Evolutionary conservation across 176 grass and related monocot genomes (phyloP), one percentile per base, ranked within the genome.

Genomic region (Oryza australiensis): DNA sequence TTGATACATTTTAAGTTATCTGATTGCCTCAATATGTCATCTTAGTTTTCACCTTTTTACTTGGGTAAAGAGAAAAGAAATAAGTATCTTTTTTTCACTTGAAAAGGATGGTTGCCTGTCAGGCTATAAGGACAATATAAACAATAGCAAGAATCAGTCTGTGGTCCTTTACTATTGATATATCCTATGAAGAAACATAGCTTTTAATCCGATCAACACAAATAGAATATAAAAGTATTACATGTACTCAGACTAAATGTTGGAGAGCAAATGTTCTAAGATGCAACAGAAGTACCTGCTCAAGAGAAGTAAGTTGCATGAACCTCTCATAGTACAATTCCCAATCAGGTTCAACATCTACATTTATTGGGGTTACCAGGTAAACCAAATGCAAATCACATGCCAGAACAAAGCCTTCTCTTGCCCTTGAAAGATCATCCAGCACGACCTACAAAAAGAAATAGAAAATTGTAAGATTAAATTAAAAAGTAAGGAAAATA

Each of bases 351-450:
- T 98, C 92, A 86, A 98, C 88, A 38, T 88, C 92, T 12, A 98
- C 90, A 80, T 93, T 98, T 94, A 93, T 98, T 1, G 92, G 95
- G 22, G 95, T 98, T 70, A 98, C 92, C 57, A 98, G 77, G 80
- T 93, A 98, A 70, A 98, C 95, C 66, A 98, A 91, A 88, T 98
- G 95, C 82, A 98, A 91, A 93, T 98, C 95, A 75, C 90, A 98
- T 59, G 95, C 90, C 37, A 98, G 71, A 81, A 98, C 90, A 82
- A 98, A 98, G 59, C 92, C 95, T 89, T 98, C 95, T 82, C 95
- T 94, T 87, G 95, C 95, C 60, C 92, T 94, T 28, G 86, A 89
- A 89, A 98, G 86, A 93, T 98, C 95, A 84, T 98, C 92, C 65
- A 98, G 82, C 63, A 98, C 95, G 70, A 93, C 86, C 95, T 98